These are phyloP conservation scores for Albizia julibrissin DNA, from an alignment of 306 rosid genomes.

Conservation along the genomic window DNA sequence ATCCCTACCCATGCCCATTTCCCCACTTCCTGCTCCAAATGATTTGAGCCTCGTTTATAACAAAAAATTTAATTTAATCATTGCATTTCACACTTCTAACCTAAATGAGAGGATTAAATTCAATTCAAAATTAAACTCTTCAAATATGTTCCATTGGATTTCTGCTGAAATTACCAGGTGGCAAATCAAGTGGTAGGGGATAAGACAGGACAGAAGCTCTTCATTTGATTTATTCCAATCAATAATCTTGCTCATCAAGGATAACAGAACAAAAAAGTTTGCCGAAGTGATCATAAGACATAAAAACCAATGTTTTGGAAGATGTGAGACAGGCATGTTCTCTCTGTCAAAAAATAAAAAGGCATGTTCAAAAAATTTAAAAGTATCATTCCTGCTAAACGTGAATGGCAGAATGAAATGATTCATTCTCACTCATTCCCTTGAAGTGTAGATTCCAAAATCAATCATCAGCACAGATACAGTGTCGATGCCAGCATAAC, in stretches of 20 bases:
- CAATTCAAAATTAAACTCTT: background rate
- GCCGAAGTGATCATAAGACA: background rate
- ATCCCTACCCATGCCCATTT: background rate
- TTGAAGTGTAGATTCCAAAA: background rate
- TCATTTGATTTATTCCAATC: slow-evolving; percentile 16
- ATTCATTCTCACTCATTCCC: background rate
- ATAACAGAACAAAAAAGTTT: background rate
- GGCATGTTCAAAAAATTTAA: background rate
- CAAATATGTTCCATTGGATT: background rate
- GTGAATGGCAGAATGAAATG: background rate
- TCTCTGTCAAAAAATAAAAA: background rate
- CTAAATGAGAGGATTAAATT: background rate
- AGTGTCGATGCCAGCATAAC: background rate
- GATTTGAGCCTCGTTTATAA: background rate
- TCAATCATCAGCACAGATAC: background rate
- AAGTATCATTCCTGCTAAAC: background rate
- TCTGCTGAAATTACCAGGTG: slow-evolving; percentile 1
- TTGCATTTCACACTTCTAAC: slow-evolving; percentile 9
- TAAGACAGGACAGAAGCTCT: background rate
- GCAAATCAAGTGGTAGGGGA: background rate
- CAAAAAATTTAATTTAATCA: background rate
- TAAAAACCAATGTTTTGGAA: background rate
- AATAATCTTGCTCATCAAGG: background rate
- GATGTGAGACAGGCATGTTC: background rate
- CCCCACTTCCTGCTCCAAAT: background rate